Conservation (phyloP, 345 rosid species). For the Noccaea bulbosa region DNA sequence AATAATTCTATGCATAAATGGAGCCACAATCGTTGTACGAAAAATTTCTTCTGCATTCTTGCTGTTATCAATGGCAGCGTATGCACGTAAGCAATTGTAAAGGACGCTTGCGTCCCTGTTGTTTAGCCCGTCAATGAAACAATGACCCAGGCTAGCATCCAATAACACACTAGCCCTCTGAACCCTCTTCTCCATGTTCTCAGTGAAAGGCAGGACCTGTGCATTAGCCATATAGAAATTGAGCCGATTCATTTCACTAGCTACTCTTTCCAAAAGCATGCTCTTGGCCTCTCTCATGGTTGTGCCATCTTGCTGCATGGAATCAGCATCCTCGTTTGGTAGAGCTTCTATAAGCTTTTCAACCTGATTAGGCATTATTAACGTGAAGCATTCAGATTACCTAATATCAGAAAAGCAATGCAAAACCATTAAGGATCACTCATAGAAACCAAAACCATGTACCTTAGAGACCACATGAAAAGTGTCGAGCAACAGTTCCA, state of each 20-base stretch:
- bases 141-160: slow-evolving; percentile 95
- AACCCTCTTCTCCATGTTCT: slow-evolving; percentile 97
- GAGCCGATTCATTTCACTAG: slow-evolving; percentile 96
- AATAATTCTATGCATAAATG: slow-evolving; percentile 64
- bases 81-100: slow-evolving; percentile 94
- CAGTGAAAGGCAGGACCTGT: slow-evolving; percentile 98
- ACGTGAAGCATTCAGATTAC: slow-evolving; percentile 9
- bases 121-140: slow-evolving; percentile 91
- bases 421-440: not conserved
- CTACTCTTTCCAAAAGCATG: slow-evolving; percentile 96
- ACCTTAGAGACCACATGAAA: slow-evolving; percentile 98
- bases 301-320: slow-evolving; percentile 66
- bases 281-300: slow-evolving; percentile 91
- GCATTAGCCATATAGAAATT: slow-evolving; percentile 91
- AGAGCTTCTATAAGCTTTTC: slow-evolving; percentile 92
- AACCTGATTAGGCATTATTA: slow-evolving; percentile 49
- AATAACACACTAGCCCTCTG: slow-evolving; percentile 80
- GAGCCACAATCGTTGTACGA: slow-evolving; percentile 76
- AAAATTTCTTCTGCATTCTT: slow-evolving; percentile 79
- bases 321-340: slow-evolving; percentile 59
- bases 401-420: slow-evolving; percentile 18
- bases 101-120: slow-evolving; percentile 83
- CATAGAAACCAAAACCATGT: not conserved
- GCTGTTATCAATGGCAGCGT: slow-evolving; percentile 85
- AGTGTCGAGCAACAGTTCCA: slow-evolving; percentile 81